Evolutionary conservation across 805 yeast species (phyloP).

Genomic region (Metschnikowia bowlesiae): DNA sequence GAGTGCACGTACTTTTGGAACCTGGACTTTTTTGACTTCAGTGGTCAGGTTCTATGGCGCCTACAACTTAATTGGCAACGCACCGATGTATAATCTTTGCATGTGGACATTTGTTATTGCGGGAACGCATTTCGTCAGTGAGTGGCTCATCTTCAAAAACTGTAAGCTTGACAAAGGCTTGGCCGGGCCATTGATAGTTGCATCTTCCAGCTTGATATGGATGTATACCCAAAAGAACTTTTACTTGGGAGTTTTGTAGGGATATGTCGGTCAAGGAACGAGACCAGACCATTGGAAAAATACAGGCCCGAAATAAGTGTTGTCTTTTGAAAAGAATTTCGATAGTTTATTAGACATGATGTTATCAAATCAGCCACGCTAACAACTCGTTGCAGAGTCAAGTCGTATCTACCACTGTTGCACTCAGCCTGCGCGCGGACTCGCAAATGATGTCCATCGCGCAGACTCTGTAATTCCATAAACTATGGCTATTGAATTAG

Average conservation of each 20-base stretch:
- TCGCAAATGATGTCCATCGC: constrained; percentile 2
- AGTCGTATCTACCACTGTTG: background rate
- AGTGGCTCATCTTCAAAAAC: constrained; percentile 76
- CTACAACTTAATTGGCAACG: constrained; percentile 56
- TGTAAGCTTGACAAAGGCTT: constrained; percentile 85
- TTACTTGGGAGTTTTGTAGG: constrained; percentile 36
- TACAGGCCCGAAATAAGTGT: background rate
- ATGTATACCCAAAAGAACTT: constrained; percentile 68
- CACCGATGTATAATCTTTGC: constrained; percentile 72
- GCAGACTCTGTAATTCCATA: background rate
- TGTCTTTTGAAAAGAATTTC: background rate
- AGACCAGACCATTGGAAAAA: too few relatives aligned
- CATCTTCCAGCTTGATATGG: constrained; percentile 72
- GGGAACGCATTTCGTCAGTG: constrained; percentile 73
- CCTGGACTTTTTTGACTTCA: constrained; percentile 91
- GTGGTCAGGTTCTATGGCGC: constrained; percentile 87
- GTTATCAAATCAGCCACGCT: background rate
- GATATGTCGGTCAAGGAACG: background rate
- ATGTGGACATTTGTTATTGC: constrained; percentile 81
- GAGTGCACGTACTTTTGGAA: constrained; percentile 96
- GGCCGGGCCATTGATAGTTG: constrained; percentile 78
- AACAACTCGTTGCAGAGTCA: background rate
- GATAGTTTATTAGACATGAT: background rate
- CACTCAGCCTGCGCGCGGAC: background rate
- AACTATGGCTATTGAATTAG: constrained; percentile 39